Evolutionary conservation across 169 alveolate species (phyloP).

Genomic region (Ichthyophthirius multifiliis): DNA sequence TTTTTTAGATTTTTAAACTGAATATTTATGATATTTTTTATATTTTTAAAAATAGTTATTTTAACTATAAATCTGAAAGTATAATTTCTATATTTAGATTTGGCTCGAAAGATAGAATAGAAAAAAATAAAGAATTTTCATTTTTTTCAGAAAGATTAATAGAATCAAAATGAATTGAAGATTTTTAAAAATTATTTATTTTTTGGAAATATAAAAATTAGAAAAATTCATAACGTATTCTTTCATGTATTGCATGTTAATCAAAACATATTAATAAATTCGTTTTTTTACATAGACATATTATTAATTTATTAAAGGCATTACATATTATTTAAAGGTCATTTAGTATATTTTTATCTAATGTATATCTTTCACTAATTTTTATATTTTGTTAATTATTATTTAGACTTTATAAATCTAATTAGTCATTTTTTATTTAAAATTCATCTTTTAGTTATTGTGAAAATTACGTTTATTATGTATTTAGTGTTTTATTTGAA

Average conservation of each 20-base stretch:
- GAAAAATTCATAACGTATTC: constrained; percentile 15
- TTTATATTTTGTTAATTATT: no score
- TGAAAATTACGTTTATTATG: no score
- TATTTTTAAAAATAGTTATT: neutral
- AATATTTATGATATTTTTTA: neutral
- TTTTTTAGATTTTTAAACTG: neutral
- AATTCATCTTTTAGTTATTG: no score
- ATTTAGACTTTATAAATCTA: no score
- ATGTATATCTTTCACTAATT: neutral
- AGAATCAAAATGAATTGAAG: neutral
- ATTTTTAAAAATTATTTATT: neutral
- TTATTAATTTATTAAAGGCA: neutral
- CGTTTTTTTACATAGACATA: neutral
- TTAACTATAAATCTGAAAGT: neutral
- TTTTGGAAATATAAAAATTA: neutral
- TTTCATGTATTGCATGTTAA: constrained; percentile 22
- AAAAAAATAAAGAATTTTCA: neutral
- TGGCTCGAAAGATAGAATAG: neutral
- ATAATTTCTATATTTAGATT: neutral
- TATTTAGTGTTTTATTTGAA: no score
- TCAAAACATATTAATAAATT: neutral
- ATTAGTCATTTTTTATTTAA: no score
- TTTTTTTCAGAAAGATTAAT: neutral
- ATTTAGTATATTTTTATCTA: neutral
- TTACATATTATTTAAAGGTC: neutral